phyloP scores from a whole-genome alignment of 176 grass and related monocot genomes.

The Aegilops sharonensis region DNA sequence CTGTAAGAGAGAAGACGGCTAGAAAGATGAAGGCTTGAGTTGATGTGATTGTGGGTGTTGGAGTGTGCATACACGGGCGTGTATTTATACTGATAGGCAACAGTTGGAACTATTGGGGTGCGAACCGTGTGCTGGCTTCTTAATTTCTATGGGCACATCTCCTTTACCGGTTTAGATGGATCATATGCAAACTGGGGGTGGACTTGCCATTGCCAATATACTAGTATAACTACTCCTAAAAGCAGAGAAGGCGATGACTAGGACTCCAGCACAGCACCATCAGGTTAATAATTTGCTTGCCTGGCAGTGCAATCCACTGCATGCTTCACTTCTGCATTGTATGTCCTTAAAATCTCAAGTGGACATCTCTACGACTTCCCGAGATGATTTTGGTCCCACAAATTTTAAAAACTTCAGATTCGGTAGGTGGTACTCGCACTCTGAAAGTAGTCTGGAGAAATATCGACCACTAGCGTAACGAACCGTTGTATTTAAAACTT shows the following conservation, averaged over 20 bases:
- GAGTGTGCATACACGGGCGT: not conserved
- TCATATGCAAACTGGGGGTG: not conserved
- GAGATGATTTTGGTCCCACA: not conserved
- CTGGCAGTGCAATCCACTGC: not conserved
- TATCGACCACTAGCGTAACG: not conserved
- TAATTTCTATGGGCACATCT: not conserved
- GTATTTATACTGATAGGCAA: conserved; percentile 33
- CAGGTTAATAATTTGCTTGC: not conserved
- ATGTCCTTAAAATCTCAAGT: not conserved
- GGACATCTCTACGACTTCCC: too few relatives aligned
- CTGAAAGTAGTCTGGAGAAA: not conserved
- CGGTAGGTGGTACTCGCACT: not conserved
- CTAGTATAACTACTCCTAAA: not conserved
- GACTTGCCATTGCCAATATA: too few relatives aligned
- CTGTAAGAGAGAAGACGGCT: not conserved
- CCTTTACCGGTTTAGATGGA: not conserved
- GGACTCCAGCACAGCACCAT: not conserved
- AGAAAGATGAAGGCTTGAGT: not conserved
- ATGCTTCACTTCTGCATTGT: not conserved
- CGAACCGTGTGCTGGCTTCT: not conserved
- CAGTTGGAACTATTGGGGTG: not conserved
- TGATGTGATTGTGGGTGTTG: not conserved
- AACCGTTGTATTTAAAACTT: not conserved
- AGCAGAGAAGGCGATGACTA: not conserved
- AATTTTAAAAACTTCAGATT: not conserved